Percentiles rank a stretch among this genome's conserved stretches.
phyloP scores from a whole-genome alignment of 768 basidiomycete genomes.

The Boletus rufocinnamomeus region DNA sequence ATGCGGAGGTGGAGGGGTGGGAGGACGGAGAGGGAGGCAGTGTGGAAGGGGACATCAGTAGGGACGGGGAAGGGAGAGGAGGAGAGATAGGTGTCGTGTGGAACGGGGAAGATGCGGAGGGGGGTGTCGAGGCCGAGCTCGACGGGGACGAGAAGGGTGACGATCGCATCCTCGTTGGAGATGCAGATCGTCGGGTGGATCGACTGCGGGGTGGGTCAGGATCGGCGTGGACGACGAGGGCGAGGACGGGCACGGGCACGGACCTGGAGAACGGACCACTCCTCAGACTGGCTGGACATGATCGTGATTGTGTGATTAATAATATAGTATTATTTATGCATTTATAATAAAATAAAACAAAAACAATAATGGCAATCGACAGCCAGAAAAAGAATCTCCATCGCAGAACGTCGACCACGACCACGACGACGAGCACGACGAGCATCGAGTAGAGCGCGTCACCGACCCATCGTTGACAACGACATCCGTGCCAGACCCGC shows the following conservation, averaged over 20 bases:
- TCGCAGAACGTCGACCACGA: conserved; percentile 25
- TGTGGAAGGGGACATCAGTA: background rate
- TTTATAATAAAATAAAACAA: conserved; percentile 5
- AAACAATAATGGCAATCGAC: conserved; percentile 7
- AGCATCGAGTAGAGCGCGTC: conserved; percentile 24
- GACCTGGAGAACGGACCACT: conserved; percentile 32
- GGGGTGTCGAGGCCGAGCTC: conserved; percentile 51
- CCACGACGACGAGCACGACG: conserved; percentile 18
- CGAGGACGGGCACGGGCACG: conserved; percentile 4
- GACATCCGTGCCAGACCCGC: conserved; percentile 4
- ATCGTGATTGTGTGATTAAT: conserved; percentile 8
- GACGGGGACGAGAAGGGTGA: conserved; percentile 57
- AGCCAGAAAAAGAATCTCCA: conserved; percentile 25
- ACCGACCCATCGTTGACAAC: conserved; percentile 7
- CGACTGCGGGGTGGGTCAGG: conserved; percentile 45
- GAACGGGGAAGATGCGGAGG: conserved; percentile 37
- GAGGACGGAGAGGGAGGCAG: conserved; percentile 48
- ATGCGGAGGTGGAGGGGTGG: conserved; percentile 66
- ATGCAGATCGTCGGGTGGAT: conserved; percentile 72
- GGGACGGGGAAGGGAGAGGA: background rate
- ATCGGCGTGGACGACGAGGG: conserved; percentile 6
- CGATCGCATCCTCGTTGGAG: conserved; percentile 39
- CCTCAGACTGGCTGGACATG: conserved; percentile 9
- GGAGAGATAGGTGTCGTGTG: conserved; percentile 13
- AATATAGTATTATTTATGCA: conserved; percentile 4